Percentiles rank a stretch among this genome's conserved stretches.
Conservation (phyloP, 768 basidiomycete species). For the Naematelia aurantialba region DNA sequence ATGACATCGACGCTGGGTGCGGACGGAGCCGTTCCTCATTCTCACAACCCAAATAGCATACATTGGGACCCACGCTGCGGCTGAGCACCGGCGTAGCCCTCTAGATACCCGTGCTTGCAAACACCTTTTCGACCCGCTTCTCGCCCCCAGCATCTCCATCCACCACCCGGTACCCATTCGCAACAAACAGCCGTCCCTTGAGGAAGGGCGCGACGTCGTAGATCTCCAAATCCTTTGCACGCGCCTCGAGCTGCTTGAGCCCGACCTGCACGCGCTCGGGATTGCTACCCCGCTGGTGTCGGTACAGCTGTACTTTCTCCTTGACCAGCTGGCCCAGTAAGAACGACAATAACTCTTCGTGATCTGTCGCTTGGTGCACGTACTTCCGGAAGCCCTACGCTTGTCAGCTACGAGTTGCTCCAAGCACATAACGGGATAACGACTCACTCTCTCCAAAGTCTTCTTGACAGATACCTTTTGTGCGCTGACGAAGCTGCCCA, state of each 20-base stretch:
- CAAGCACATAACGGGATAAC: background rate
- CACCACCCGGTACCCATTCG: conserved; percentile 78
- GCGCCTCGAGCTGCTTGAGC: conserved; percentile 75
- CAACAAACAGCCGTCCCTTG: conserved; percentile 71
- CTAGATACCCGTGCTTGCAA: conserved; percentile 18
- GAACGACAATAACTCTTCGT: conserved; percentile 92
- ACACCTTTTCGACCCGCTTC: conserved; percentile 44
- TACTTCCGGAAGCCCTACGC: conserved; percentile 91
- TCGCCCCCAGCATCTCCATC: conserved; percentile 15
- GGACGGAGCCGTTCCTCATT: too few species aligned
- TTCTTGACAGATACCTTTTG: conserved; percentile 99
- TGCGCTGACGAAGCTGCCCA: conserved; percentile 89
- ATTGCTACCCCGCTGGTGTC: conserved; percentile 62
- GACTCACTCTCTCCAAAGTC: conserved; percentile 82
- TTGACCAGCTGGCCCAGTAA: conserved; percentile 89
- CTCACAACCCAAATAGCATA: too few species aligned
- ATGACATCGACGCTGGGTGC: too few species aligned
- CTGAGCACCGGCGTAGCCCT: too few species aligned
- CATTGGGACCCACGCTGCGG: too few species aligned
- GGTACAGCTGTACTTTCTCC: conserved; percentile 80
- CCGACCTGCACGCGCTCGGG: conserved; percentile 74
- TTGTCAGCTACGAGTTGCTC: background rate
- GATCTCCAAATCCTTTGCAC: conserved; percentile 95
- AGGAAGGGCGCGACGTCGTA: conserved; percentile 85
- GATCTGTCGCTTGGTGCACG: conserved; percentile 88